Evolutionary conservation across 768 basidiomycete genomes (phyloP).

Genomic region (Erythrobasidium yunnanense): DNA sequence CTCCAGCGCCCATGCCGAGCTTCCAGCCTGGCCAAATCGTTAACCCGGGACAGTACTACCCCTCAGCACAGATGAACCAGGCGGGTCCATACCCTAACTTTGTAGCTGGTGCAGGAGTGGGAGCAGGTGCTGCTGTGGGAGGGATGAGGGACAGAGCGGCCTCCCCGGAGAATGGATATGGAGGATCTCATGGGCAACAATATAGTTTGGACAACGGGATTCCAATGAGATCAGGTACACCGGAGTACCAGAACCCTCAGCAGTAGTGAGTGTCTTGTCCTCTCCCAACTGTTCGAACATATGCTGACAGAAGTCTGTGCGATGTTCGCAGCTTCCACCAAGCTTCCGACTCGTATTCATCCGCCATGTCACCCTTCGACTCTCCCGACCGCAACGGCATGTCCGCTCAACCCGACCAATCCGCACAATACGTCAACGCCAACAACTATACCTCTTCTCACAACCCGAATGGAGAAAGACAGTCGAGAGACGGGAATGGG

Average conservation of each 20-base stretch:
- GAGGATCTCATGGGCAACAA: neutral
- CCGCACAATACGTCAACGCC: neutral
- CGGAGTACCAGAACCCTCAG: slow-evolving; percentile 16
- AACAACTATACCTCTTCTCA: neutral
- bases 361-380: slow-evolving; percentile 11
- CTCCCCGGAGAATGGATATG: slow-evolving; percentile 2
- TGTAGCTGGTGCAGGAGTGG: neutral
- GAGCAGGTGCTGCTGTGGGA: neutral
- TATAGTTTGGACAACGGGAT: neutral
- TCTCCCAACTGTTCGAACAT: too few relatives aligned
- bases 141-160: neutral
- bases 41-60: neutral
- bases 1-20: neutral
- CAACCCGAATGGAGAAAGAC: neutral
- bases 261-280: neutral
- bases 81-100: slow-evolving; percentile 10
- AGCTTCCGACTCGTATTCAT: slow-evolving; percentile 15
- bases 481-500: neutral
- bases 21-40: slow-evolving; percentile 29
- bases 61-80: neutral
- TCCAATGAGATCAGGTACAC: slow-evolving; percentile 7
- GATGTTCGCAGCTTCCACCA: slow-evolving; percentile 15
- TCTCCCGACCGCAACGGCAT: neutral
- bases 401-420: neutral
- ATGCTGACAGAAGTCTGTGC: too few relatives aligned